Evolutionary conservation across 2,329 filamentous ascomycete genomes (phyloP).

Genomic region (Xenosphaeropsis pyriputrescens): DNA sequence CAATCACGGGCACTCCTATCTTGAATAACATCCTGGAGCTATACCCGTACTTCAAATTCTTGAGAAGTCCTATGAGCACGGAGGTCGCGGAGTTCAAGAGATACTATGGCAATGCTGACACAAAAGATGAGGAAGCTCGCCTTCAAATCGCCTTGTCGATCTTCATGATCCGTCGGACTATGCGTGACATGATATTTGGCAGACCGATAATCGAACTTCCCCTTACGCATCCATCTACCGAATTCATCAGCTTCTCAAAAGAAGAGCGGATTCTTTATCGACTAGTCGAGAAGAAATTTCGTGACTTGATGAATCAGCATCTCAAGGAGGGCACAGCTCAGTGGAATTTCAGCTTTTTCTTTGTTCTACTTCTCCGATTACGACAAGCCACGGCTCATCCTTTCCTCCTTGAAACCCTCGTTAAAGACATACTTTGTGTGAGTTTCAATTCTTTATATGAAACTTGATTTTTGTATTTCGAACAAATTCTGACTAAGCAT

Average conservation of each 20-base stretch:
- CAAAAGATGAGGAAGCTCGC: slow-evolving; percentile 7
- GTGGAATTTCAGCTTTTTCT: slow-evolving; percentile 10
- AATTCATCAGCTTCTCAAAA: slow-evolving; percentile 30
- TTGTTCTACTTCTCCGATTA: slow-evolving; percentile 17
- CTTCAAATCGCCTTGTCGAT: slow-evolving; percentile 11
- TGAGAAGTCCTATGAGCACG: slow-evolving; percentile 2
- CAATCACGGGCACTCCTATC: slow-evolving; percentile 7
- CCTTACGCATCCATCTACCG: slow-evolving; percentile 24
- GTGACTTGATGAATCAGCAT: slow-evolving; percentile 11
- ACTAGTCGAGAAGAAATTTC: slow-evolving; percentile 26
- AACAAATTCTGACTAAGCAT: too few relatives aligned
- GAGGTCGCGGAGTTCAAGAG: slow-evolving; percentile 8
- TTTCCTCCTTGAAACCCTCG: slow-evolving; percentile 16
- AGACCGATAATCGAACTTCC: slow-evolving; percentile 38
- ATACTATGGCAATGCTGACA: slow-evolving; percentile 14
- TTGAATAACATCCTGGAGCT: slow-evolving; percentile 2
- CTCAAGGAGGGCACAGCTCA: slow-evolving; percentile 7
- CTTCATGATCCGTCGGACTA: slow-evolving; percentile 40
- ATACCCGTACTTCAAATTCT: slow-evolving; percentile 17
- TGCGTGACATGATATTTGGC: slow-evolving; percentile 34
- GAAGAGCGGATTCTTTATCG: slow-evolving; percentile 37
- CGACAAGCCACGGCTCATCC: slow-evolving; percentile 17
- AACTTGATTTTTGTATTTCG: too few relatives aligned
- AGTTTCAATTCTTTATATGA: too few relatives aligned
- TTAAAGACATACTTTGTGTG: slow-evolving; percentile 14